A percentile compares a stretch with the other conserved stretches of the same genome.
These are phyloP conservation scores for Ophiosphaerella korrae DNA, from an alignment of 2,329 filamentous ascomycete species.

Conservation along the genomic window DNA sequence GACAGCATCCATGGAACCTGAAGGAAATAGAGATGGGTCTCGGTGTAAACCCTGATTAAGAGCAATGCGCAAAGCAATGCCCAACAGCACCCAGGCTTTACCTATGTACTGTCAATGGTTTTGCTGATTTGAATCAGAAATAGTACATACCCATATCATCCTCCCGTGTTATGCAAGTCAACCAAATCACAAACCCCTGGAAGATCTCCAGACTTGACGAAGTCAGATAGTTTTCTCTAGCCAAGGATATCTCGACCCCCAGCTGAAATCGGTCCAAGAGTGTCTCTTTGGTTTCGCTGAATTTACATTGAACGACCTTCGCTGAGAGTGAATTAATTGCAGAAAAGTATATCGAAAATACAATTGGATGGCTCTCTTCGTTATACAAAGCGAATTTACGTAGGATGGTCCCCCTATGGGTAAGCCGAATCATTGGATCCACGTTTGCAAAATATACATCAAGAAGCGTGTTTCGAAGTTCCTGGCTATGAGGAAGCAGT, in stretches of 20 bases:
- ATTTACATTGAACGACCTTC: constrained; percentile 35
- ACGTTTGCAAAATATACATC: constrained; percentile 44
- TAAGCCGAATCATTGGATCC: constrained; percentile 46
- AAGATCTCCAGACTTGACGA: constrained; percentile 46
- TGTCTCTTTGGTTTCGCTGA: constrained; percentile 39
- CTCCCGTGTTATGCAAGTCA: constrained; percentile 46
- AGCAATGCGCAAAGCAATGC: constrained; percentile 44
- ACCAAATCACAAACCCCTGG: constrained; percentile 45
- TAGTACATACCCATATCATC: constrained; percentile 44
- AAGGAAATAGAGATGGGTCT: constrained; percentile 45
- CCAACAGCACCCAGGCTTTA: constrained; percentile 46
- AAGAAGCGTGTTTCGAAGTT: constrained; percentile 39
- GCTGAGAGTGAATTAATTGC: constrained; percentile 43
- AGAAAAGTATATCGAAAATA: constrained; percentile 45
- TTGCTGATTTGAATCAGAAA: not conserved
- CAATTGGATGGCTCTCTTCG: constrained; percentile 38
- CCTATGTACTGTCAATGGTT: constrained; percentile 21
- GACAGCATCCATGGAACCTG: constrained; percentile 43
- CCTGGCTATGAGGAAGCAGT: constrained; percentile 37
- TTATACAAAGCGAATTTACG: constrained; percentile 37
- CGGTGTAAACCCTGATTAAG: constrained; percentile 46
- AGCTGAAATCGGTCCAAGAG: constrained; percentile 40
- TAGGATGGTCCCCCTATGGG: constrained; percentile 39
- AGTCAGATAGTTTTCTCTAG: constrained; percentile 45
- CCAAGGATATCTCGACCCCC: constrained; percentile 43